A percentile compares a stretch with the other conserved stretches of the same genome.
Conservation (phyloP, 805 yeast species). For the Monosporozyma servazzii region DNA sequence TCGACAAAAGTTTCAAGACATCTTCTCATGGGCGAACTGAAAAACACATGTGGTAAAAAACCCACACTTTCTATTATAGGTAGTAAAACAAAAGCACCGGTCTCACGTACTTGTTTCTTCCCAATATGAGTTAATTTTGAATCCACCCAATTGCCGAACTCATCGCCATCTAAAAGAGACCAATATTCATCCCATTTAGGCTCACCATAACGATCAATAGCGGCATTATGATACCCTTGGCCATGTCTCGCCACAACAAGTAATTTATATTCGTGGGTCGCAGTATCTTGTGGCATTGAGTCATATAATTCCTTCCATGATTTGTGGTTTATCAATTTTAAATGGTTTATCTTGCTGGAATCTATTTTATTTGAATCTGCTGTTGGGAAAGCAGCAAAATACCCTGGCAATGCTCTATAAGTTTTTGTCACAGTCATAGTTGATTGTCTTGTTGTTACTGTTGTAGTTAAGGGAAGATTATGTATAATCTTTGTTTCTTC, state of each 20-base stretch:
- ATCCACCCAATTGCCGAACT: slow-evolving; percentile 41
- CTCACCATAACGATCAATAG: slow-evolving; percentile 45
- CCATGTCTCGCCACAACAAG: slow-evolving; percentile 44
- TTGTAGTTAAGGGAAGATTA: neutral
- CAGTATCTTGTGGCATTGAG: slow-evolving; percentile 17
- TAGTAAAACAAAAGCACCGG: slow-evolving; percentile 15
- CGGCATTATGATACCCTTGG: slow-evolving; percentile 56
- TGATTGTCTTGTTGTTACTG: neutral
- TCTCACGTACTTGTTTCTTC: slow-evolving; percentile 45
- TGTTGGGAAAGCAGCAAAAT: slow-evolving; percentile 14
- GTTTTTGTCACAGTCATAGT: slow-evolving; percentile 1
- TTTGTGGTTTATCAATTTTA: slow-evolving; percentile 10
- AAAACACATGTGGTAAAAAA: slow-evolving; percentile 48
- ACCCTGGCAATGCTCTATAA: slow-evolving; percentile 20
- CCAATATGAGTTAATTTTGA: slow-evolving; percentile 51
- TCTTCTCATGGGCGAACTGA: slow-evolving; percentile 56
- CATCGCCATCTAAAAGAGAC: slow-evolving; percentile 45
- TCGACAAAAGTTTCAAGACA: slow-evolving; percentile 46
- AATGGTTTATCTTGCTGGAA: slow-evolving; percentile 13
- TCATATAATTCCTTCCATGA: slow-evolving; percentile 17
- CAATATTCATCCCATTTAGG: slow-evolving; percentile 51
- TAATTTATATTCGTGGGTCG: slow-evolving; percentile 14
- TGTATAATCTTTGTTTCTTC: no score
- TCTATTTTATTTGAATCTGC: slow-evolving; percentile 7
- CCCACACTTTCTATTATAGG: slow-evolving; percentile 33